Percentiles rank a stretch among this genome's conserved stretches.
phyloP scores from a whole-genome alignment of 2,329 filamentous ascomycete genomes.

The Diaporthe sp. region DNA sequence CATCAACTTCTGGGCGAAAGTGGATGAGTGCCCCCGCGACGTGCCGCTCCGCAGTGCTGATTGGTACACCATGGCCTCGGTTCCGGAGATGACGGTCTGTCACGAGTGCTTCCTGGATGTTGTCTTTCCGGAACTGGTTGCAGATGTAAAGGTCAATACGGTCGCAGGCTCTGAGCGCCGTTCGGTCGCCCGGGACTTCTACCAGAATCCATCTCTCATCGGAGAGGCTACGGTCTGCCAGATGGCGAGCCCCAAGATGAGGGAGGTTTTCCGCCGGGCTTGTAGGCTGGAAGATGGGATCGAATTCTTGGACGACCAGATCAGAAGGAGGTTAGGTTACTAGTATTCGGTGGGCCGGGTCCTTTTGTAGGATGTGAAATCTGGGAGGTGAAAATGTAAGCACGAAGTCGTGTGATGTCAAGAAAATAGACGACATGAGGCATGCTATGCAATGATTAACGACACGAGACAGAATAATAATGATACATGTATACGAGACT shows the following conservation, averaged over 20 bases:
- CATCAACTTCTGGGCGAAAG: conserved; percentile 65
- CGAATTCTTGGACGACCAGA: conserved; percentile 66
- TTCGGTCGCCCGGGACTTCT: conserved; percentile 72
- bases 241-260: conserved; percentile 84
- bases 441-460: conserved; percentile 7
- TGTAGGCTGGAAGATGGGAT: conserved; percentile 72
- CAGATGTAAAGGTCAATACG: conserved; percentile 48
- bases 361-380: neutral
- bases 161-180: neutral
- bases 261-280: conserved; percentile 75
- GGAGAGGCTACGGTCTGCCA: conserved; percentile 71
- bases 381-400: neutral
- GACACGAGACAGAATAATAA: neutral
- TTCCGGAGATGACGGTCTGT: conserved; percentile 86
- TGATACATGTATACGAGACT: neutral
- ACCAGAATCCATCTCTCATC: conserved; percentile 67
- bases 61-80: conserved; percentile 82
- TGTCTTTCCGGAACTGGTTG: conserved; percentile 74
- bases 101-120: conserved; percentile 86
- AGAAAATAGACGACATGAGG: conserved; percentile 10
- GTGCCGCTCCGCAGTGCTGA: conserved; percentile 68
- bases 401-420: neutral
- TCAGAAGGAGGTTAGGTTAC: conserved; percentile 66
- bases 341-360: neutral
- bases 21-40: conserved; percentile 74